A percentile compares a stretch with the other conserved stretches of the same genome.
Conservation (phyloP, 768 basidiomycete species). For the Macrolepiota dolichaula region DNA sequence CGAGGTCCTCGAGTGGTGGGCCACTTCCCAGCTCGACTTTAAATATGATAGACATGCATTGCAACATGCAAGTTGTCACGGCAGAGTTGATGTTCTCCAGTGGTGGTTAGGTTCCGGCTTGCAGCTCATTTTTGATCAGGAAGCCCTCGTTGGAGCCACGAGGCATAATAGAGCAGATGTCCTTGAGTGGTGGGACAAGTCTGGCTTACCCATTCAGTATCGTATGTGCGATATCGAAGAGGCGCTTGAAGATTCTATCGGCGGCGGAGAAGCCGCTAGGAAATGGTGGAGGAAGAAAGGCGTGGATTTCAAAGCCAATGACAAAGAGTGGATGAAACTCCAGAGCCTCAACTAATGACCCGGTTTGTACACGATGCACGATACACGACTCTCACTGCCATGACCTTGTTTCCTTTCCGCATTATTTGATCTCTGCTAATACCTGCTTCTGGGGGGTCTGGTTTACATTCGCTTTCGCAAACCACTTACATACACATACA, state of each 20-base stretch:
- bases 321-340: conserved; percentile 87
- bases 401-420: conserved; percentile 16
- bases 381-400: conserved; percentile 2
- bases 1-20: conserved; percentile 83
- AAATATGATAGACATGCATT: conserved; percentile 78
- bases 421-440: background rate
- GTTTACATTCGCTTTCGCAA: background rate
- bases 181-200: conserved; percentile 86
- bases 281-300: conserved; percentile 82
- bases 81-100: conserved; percentile 73
- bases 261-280: conserved; percentile 71
- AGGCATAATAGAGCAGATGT: conserved; percentile 79
- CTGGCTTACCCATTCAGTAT: conserved; percentile 77
- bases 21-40: conserved; percentile 68
- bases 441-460: background rate
- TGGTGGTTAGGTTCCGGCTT: conserved; percentile 84
- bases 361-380: background rate
- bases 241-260: conserved; percentile 83
- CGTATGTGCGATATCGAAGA: conserved; percentile 92
- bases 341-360: conserved; percentile 61
- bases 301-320: conserved; percentile 78
- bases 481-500: background rate
- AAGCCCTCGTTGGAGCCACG: conserved; percentile 77
- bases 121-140: conserved; percentile 76
- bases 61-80: conserved; percentile 75